Conservation (phyloP, 768 basidiomycete species). For the Lactarius vividus region DNA sequence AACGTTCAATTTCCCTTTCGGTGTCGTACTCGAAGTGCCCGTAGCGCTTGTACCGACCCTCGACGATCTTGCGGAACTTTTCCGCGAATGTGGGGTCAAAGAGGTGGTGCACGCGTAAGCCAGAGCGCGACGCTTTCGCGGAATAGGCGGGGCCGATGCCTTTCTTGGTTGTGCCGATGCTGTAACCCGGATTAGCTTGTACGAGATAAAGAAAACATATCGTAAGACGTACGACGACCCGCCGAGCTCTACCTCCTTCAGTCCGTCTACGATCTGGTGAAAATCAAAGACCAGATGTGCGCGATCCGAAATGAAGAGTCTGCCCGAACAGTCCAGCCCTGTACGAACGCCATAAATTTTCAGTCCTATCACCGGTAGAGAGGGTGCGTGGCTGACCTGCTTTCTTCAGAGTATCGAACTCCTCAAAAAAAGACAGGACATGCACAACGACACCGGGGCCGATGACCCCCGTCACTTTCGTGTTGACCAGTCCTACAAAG, state of each 20-base stretch:
- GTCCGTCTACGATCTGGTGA: slow-evolving; percentile 98
- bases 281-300: slow-evolving; percentile 98
- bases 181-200: slow-evolving; percentile 33
- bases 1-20: slow-evolving; percentile 90
- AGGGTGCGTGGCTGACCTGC: slow-evolving; percentile 56
- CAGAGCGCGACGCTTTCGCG: slow-evolving; percentile 93
- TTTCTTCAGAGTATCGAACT: slow-evolving; percentile 79
- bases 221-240: slow-evolving; percentile 60
- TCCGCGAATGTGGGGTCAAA: slow-evolving; percentile 84
- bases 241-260: slow-evolving; percentile 97
- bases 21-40: slow-evolving; percentile 98
- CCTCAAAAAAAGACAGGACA: slow-evolving; percentile 90
- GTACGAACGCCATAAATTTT: background rate
- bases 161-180: slow-evolving; percentile 97
- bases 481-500: slow-evolving; percentile 74
- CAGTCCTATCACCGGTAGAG: background rate
- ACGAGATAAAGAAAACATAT: slow-evolving; percentile 22
- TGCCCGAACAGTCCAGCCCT: slow-evolving; percentile 84
- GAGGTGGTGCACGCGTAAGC: slow-evolving; percentile 93
- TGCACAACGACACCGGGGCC: slow-evolving; percentile 97
- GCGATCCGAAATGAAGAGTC: slow-evolving; percentile 92
- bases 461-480: slow-evolving; percentile 79
- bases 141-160: slow-evolving; percentile 99
- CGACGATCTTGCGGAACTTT: slow-evolving; percentile 94
- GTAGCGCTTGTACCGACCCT: slow-evolving; percentile 97